phyloP scores from a whole-genome alignment of 371 early-diverging fungal species.

The Lichtheimia ramosa region DNA sequence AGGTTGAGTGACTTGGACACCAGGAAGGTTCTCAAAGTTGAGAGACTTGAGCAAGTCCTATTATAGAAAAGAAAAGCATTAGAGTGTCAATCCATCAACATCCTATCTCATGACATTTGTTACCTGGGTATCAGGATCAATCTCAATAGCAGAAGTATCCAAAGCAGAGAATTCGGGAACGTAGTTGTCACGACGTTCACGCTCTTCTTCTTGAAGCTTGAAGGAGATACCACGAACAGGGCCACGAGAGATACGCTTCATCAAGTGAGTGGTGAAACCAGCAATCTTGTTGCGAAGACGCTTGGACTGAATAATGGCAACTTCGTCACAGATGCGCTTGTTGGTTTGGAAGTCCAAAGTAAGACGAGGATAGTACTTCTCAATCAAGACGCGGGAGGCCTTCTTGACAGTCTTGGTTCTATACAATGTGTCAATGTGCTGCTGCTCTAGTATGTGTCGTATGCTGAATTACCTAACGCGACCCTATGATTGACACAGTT shows the following conservation, averaged over 20 bases:
- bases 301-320: conserved; percentile 98
- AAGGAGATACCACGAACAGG: conserved; percentile 99
- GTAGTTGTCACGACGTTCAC: conserved; percentile 99
- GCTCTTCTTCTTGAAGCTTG: conserved; percentile 99
- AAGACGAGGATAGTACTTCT: conserved; percentile 99
- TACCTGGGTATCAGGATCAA: conserved; percentile 93
- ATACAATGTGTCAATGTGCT: conserved; percentile 1
- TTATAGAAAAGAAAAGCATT: conserved; percentile 12
- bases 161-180: conserved; percentile 99
- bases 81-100: conserved; percentile 2
- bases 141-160: conserved; percentile 90
- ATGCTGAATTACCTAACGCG: conserved; percentile 24
- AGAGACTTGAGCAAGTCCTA: conserved; percentile 94
- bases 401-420: conserved; percentile 99
- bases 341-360: conserved; percentile 99
- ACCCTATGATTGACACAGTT: conserved; percentile 19
- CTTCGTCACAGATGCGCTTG: conserved; percentile 98
- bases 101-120: too few relatives aligned
- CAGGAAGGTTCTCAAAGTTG: conserved; percentile 86
- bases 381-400: conserved; percentile 99
- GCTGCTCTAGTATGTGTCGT: too few relatives aligned
- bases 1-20: conserved; percentile 64
- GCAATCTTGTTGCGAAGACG: conserved; percentile 99
- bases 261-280: conserved; percentile 99
- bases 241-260: conserved; percentile 99